These are phyloP conservation scores for Lenwebbia sp. DNA, from an alignment of 345 rosid genomes.

Conservation along the genomic window DNA sequence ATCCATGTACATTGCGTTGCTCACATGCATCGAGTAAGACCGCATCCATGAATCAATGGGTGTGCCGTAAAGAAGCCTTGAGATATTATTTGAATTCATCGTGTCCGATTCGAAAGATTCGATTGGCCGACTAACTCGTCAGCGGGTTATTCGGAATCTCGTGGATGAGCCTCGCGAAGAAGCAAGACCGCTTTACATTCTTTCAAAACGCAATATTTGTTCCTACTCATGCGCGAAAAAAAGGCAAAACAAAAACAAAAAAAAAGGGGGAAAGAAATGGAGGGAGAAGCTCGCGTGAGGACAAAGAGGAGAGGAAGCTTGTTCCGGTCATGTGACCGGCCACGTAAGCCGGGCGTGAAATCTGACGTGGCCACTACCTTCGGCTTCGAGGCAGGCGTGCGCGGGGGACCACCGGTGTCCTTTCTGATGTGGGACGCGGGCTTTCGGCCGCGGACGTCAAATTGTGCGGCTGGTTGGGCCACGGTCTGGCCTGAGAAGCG, in stretches of 20 bases:
- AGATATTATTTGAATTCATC: not conserved
- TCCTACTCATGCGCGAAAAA: not conserved
- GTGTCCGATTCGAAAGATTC: not conserved
- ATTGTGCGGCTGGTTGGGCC: conserved; percentile 20
- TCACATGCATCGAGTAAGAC: not conserved
- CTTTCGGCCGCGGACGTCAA: conserved; percentile 28
- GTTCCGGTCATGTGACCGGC: not conserved
- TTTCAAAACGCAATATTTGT: not conserved
- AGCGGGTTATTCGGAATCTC: not conserved
- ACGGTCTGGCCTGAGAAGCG: not conserved
- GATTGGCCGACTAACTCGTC: not conserved
- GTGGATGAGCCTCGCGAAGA: not conserved
- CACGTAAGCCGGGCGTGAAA: conserved; percentile 26
- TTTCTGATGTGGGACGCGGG: not conserved
- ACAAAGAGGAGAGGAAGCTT: not conserved
- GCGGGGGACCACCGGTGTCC: not conserved
- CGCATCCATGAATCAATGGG: not conserved
- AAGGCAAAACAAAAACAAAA: not conserved
- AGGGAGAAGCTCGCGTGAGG: not conserved
- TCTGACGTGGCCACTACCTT: conserved; percentile 2
- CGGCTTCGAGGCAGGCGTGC: not conserved
- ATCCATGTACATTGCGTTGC: accelerated
- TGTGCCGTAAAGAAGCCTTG: not conserved
- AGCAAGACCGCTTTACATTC: not conserved
- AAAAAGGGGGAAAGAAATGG: not conserved